A percentile compares a stretch with the other conserved stretches of the same genome.
Evolutionary conservation across 192 early-diverging fungal species (phyloP).

Genomic region (Nowakowskiella sp.): DNA sequence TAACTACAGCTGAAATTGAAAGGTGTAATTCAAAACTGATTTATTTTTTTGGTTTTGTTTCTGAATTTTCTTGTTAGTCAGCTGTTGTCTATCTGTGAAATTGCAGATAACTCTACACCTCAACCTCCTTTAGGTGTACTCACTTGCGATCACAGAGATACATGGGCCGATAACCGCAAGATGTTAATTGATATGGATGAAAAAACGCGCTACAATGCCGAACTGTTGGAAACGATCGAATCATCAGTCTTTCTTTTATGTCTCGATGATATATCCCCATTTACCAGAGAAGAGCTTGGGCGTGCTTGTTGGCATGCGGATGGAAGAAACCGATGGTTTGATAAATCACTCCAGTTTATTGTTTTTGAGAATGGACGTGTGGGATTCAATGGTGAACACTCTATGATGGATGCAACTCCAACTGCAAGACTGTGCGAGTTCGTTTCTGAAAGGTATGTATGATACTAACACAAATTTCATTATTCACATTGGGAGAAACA

Average conservation of each 20-base stretch:
- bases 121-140: conserved; percentile 69
- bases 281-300: conserved; percentile 68
- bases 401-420: conserved; percentile 69
- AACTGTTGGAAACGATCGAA: conserved; percentile 63
- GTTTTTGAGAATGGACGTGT: conserved; percentile 84
- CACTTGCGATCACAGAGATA: conserved; percentile 74
- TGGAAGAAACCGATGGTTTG: conserved; percentile 74
- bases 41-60: conserved; percentile 21
- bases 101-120: conserved; percentile 52
- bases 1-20: conserved; percentile 68
- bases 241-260: conserved; percentile 67
- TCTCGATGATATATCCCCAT: conserved; percentile 65
- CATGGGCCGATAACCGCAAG: conserved; percentile 62
- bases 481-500: conserved; percentile 53
- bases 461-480: conserved; percentile 8
- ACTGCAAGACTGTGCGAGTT: conserved; percentile 73
- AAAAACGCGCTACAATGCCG: conserved; percentile 50
- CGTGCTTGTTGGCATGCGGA: conserved; percentile 80
- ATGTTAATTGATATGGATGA: too few relatives aligned
- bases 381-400: conserved; percentile 66
- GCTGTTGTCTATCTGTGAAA: conserved; percentile 44
- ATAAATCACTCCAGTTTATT: conserved; percentile 81
- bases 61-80: conserved; percentile 30
- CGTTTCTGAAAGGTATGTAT: conserved; percentile 39
- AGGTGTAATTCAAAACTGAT: conserved; percentile 20